These are phyloP conservation scores for Discostella stelligeroides DNA, from an alignment of 108 stramenopile genomes.

Conservation along the genomic window DNA sequence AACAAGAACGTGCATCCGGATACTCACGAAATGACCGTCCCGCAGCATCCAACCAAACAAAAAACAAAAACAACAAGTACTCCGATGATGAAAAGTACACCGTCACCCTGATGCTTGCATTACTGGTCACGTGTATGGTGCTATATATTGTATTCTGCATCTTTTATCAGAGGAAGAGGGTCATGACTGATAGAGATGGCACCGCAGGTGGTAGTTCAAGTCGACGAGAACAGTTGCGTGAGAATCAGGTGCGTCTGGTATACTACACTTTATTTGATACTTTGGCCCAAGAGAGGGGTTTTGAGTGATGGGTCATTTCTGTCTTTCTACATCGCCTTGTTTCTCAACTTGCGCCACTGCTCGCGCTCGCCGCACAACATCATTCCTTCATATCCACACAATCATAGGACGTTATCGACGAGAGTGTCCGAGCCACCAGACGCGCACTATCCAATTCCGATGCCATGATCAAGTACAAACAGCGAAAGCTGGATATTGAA, in stretches of 20 bases:
- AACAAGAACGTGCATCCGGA: too few species aligned
- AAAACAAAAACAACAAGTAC: too few species aligned
- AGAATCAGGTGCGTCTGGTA: slow-evolving; percentile 14
- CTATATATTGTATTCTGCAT: slow-evolving; percentile 31
- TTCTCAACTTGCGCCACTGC: not conserved
- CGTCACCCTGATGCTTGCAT: slow-evolving; percentile 9
- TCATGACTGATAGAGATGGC: not conserved
- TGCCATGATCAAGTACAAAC: slow-evolving; percentile 20
- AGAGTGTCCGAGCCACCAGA: slow-evolving; percentile 18
- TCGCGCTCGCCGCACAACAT: not conserved
- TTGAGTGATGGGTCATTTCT: too few species aligned
- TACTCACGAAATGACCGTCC: too few species aligned
- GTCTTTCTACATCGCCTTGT: not conserved
- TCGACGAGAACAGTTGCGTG: not conserved
- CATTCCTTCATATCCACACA: too few species aligned
- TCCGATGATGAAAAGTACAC: too few species aligned
- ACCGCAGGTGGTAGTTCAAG: not conserved
- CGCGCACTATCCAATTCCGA: slow-evolving; percentile 14
- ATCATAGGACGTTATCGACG: slow-evolving; percentile 27
- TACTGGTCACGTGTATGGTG: slow-evolving; percentile 27
- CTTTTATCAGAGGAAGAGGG: slow-evolving; percentile 20
- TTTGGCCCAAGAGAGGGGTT: too few species aligned
- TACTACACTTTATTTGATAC: too few species aligned
- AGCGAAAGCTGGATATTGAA: slow-evolving; percentile 29
- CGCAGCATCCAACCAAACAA: too few species aligned